Evolutionary conservation across 225 moss, liverwort and hornwort genomes (phyloP), one percentile per base, ranked within the genome.

Genomic region (Polytrichum formosum): DNA sequence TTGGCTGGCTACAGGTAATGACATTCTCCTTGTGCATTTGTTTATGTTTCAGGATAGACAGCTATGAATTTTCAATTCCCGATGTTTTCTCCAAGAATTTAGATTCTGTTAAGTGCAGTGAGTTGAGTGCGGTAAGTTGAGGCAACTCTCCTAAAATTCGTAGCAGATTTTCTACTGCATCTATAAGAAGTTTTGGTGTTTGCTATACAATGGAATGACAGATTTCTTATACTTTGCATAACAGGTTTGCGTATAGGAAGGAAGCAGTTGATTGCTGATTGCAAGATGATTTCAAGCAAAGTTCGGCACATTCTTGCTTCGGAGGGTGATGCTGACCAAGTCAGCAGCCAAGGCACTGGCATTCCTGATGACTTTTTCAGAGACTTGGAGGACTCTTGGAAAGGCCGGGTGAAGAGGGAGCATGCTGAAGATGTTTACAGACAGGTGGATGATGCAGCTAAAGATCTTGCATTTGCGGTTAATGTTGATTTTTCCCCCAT

Each of bases 301-400:
- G 67, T 89, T 53, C 78, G 84, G 27, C 75, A 80, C 67, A 81
- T 92, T 71, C 85, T 98, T 21, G 94, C 90, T 61, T 78, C 79
- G 55, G 75, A 92, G 22, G 92, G 82, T 55, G 94, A 94, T 30
- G 65, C 81, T 30, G 81, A 80, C 66, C 87, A 92, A 74, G 88
- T 70, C 18, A 76, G 86, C 56, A 98, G 73, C 74, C 90, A 79
- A 46, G 83, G 80, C 64, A 69, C 79, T 53, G 79, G 70, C 5
- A 82, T 98, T 31, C 94, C 94, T 22, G 91, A 90, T 18, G 94
- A 94, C 18, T 94, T 98, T 72, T 98, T 92, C 68, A 73, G 88
- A 31, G 94, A 94, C 82, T 79, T 87, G 74, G 92, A 94, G 85
- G 83, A 85, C 68, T 69, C 73, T 46, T 98, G 97, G 97, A 90